Percentiles rank a stretch among this genome's conserved stretches.
These are phyloP conservation scores for Meyerozyma guilliermondii DNA, from an alignment of 1,139 yeast genomes.

Conservation along the genomic window DNA sequence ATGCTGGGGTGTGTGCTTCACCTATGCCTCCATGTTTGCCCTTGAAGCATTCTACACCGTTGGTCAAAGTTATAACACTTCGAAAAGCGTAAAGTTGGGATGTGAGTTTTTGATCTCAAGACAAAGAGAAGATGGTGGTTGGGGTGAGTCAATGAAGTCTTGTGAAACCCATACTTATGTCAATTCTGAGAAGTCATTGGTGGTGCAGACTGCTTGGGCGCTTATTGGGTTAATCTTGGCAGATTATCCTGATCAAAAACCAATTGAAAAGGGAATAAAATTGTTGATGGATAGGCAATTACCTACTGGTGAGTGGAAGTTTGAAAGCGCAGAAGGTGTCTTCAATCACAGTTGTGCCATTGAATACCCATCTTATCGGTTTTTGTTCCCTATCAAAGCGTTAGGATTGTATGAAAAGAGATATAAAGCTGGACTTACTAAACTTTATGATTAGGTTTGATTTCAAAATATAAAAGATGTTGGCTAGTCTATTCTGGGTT, in stretches of 20 bases:
- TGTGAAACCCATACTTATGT: conserved; percentile 84
- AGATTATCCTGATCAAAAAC: conserved; percentile 64
- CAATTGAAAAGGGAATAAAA: conserved; percentile 59
- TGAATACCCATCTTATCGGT: conserved; percentile 92
- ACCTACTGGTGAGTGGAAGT: conserved; percentile 77
- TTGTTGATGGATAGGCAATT: conserved; percentile 66
- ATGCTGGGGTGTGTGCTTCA: conserved; percentile 95
- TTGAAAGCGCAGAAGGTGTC: conserved; percentile 89
- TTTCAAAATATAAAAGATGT: neutral
- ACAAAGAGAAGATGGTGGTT: conserved; percentile 89
- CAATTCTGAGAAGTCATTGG: conserved; percentile 50
- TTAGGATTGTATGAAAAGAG: conserved; percentile 64
- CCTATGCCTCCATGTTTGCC: conserved; percentile 98
- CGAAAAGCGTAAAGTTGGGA: conserved; percentile 60
- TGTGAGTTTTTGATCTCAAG: conserved; percentile 78
- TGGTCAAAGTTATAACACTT: conserved; percentile 58
- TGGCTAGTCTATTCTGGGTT: conserved; percentile 33
- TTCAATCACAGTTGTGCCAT: conserved; percentile 91
- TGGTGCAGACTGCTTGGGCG: conserved; percentile 95
- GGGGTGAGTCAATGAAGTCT: conserved; percentile 88
- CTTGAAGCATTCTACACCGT: conserved; percentile 81
- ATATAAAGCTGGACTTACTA: conserved; percentile 8
- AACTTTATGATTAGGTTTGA: neutral
- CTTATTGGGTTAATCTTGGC: conserved; percentile 77
- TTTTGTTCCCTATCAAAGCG: conserved; percentile 88